Evolutionary conservation across 306 rosid species (phyloP).

Genomic region (Prosopis cineraria): DNA sequence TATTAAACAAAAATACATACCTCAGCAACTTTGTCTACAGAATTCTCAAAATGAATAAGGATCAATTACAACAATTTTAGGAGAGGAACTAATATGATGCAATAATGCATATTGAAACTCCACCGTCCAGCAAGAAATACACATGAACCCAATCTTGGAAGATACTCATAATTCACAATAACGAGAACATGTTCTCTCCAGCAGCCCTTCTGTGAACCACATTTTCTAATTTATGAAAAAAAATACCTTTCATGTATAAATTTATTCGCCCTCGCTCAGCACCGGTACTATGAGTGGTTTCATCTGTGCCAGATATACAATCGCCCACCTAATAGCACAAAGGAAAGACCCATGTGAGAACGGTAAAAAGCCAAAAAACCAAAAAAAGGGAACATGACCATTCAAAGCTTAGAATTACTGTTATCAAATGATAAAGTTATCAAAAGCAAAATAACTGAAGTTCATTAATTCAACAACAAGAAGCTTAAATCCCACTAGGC

Average conservation of each 20-base stretch:
- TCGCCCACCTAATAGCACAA: conserved; percentile 83
- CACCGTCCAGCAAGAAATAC: conserved; percentile 41
- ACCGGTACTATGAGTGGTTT: conserved; percentile 97
- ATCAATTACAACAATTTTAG: conserved; percentile 38
- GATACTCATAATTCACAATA: conserved; percentile 39
- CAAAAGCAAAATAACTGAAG: background rate
- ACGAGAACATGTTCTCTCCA: conserved; percentile 42
- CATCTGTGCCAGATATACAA: conserved; percentile 96
- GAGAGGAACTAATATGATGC: conserved; percentile 19
- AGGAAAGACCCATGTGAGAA: conserved; percentile 27
- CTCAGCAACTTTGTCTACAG: conserved; percentile 16
- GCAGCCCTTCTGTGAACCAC: conserved; percentile 39
- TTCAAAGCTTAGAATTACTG: conserved; percentile 11
- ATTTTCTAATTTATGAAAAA: conserved; percentile 36
- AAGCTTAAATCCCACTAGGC: too few species aligned
- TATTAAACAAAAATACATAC: conserved; percentile 39
- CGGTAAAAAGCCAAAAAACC: background rate
- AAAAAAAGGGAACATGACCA: background rate
- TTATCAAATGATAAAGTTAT: background rate
- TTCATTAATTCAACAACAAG: conserved; percentile 14
- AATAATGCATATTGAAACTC: conserved; percentile 38
- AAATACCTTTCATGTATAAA: conserved; percentile 13
- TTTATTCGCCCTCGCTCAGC: conserved; percentile 75
- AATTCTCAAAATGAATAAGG: conserved; percentile 47
- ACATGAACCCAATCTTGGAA: conserved; percentile 25